A percentile compares a stretch with the other conserved stretches of the same genome.
Conservation (phyloP, 1,139 yeast genomes). For the Candida albicans region DNA sequence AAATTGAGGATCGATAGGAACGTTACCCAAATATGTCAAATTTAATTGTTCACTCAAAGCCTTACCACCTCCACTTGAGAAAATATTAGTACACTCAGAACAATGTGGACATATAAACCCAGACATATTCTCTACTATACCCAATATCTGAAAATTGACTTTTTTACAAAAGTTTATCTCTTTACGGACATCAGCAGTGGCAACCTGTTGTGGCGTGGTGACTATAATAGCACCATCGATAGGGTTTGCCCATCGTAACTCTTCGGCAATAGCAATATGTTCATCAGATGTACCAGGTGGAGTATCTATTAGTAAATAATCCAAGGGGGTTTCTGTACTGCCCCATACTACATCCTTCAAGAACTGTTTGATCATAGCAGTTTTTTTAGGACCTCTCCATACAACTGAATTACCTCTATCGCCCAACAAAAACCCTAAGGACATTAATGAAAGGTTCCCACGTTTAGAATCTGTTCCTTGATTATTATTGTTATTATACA, state of each 20-base stretch:
- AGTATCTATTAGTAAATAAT: slow-evolving; percentile 87
- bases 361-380: slow-evolving; percentile 96
- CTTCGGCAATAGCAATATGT: slow-evolving; percentile 95
- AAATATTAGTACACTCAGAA: slow-evolving; percentile 86
- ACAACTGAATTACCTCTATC: slow-evolving; percentile 89
- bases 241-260: slow-evolving; percentile 57
- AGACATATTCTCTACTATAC: slow-evolving; percentile 50
- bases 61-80: slow-evolving; percentile 92
- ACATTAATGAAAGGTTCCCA: slow-evolving; percentile 64
- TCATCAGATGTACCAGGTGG: slow-evolving; percentile 99
- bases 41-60: slow-evolving; percentile 59
- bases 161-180: slow-evolving; percentile 49
- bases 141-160: slow-evolving; percentile 44
- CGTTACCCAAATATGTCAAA: slow-evolving; percentile 74
- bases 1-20: slow-evolving; percentile 92
- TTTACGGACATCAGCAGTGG: slow-evolving; percentile 54
- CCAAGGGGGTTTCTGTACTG: slow-evolving; percentile 49
- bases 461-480: slow-evolving; percentile 9
- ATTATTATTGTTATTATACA: slow-evolving; percentile 28
- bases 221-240: slow-evolving; percentile 50
- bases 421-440: slow-evolving; percentile 84
- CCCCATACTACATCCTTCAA: slow-evolving; percentile 93
- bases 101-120: slow-evolving; percentile 70
- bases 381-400: slow-evolving; percentile 98
- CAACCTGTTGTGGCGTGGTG: slow-evolving; percentile 54